A percentile compares a stretch with the other conserved stretches of the same genome.
phyloP scores from a whole-genome alignment of 2,329 filamentous ascomycete species.

The Zasmidium cellare region DNA sequence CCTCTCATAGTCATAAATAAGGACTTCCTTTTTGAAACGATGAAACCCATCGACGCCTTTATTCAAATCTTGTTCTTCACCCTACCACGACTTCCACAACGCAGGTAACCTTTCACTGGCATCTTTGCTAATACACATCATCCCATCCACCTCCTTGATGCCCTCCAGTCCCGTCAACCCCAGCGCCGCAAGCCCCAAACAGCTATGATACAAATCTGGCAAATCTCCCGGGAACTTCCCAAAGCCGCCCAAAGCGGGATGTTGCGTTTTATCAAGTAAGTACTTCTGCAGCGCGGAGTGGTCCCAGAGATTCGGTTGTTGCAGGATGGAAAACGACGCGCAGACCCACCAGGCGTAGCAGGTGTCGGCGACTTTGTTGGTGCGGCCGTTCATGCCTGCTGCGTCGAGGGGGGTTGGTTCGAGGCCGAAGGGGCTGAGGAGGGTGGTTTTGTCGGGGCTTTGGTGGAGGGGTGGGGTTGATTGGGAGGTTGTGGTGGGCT shows the following conservation, averaged over 20 bases:
- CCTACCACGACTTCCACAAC: conserved; percentile 26
- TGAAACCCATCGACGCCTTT: too few relatives aligned
- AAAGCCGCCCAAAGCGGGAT: conserved; percentile 62
- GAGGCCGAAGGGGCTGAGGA: conserved; percentile 11
- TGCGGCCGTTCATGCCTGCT: conserved; percentile 82
- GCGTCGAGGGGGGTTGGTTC: conserved; percentile 5
- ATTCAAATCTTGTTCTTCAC: too few relatives aligned
- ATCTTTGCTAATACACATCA: conserved; percentile 71
- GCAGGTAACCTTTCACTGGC: conserved; percentile 34
- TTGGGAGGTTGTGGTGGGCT: not conserved
- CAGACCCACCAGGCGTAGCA: conserved; percentile 95
- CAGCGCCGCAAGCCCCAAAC: conserved; percentile 79
- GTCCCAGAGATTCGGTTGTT: conserved; percentile 21
- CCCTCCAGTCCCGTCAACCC: conserved; percentile 65
- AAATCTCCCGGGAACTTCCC: conserved; percentile 48
- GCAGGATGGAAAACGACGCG: conserved; percentile 52
- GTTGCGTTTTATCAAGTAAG: conserved; percentile 81
- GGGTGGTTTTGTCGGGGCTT: conserved; percentile 25
- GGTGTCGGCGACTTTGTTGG: conserved; percentile 89
- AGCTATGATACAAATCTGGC: conserved; percentile 80
- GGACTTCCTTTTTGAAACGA: too few relatives aligned
- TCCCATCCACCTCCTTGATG: conserved; percentile 70
- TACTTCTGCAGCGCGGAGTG: conserved; percentile 57
- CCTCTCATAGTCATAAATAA: conserved; percentile 5
- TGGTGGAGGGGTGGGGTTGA: conserved; percentile 19